Evolutionary conservation across 176 grass and related monocot species (phyloP).

Genomic region (Avena sativa): DNA sequence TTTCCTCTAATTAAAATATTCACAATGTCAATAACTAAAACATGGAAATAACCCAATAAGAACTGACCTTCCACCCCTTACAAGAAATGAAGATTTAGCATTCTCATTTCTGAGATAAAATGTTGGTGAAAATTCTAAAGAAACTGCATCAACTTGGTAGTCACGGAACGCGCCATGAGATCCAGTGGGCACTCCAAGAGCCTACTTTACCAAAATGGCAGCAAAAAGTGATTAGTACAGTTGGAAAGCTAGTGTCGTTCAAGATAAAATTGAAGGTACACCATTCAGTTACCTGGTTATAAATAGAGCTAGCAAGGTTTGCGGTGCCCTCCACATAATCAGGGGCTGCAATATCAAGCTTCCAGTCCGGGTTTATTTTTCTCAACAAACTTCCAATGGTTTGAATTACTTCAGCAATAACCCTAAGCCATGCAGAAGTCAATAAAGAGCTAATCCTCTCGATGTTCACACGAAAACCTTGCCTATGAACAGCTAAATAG

Average conservation of each 20-base stretch:
- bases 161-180: constrained; percentile 95
- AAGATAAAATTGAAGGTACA: constrained; percentile 12
- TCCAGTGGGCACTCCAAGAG: constrained; percentile 90
- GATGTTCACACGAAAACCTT: constrained; percentile 83
- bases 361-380: constrained; percentile 86
- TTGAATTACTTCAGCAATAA: constrained; percentile 74
- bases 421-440: constrained; percentile 62
- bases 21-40: constrained; percentile 8
- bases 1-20: constrained; percentile 12
- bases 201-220: constrained; percentile 54
- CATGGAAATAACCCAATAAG: constrained; percentile 10
- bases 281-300: constrained; percentile 70
- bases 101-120: constrained; percentile 84
- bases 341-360: constrained; percentile 70
- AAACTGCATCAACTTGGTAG: constrained; percentile 96
- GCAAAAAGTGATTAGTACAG: constrained; percentile 37
- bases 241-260: constrained; percentile 8
- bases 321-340: constrained; percentile 85
- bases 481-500: constrained; percentile 96
- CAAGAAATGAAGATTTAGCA: constrained; percentile 75
- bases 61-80: constrained; percentile 77
- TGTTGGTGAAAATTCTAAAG: constrained; percentile 78
- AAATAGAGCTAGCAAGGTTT: constrained; percentile 88
- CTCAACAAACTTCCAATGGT: constrained; percentile 68
- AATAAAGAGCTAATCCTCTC: constrained; percentile 63